Evolutionary conservation across 1,284 basidiomycete genomes (phyloP), one percentile per base, ranked within the genome.

Genomic region (Salmacisia buchloeana): DNA sequence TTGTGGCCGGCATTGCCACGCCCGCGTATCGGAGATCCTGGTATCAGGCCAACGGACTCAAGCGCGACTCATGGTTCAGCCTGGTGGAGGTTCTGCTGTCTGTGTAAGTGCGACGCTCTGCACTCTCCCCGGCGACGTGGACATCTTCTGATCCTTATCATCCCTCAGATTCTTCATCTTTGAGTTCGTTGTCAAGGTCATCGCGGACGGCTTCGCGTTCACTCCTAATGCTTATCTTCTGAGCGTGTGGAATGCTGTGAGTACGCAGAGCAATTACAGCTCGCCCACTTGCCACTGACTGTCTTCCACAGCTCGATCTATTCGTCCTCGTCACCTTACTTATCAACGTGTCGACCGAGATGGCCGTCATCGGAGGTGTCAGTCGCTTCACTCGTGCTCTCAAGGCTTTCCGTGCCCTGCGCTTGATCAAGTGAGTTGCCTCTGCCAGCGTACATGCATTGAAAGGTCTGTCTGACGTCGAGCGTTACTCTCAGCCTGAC

Each of bases 201-300:
- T 93, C 56, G 94, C 94, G 0, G 94, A 98, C 74, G 94, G 94
- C 0, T 89, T 81, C 34, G 71, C 73, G 0, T 94, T 96, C 81
- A 89, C 93, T 0, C 94, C 94, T 0, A 97, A 97, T 74, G 92
- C 93, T 0, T 97, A 97, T 76, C 81, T 97, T 33, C 86, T 89
- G 18, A 92, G 89, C 66, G 86, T 93, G 12, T 97, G 94, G 92
- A 97, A 97, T 78, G 80, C 89, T 54, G 49, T 54, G 29, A 54
- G 49, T 54, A n/a, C 49, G 5, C 21, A 18, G 18, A 18, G 25
- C 27, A 33, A 18, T 25, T 49, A 10, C 45, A 6, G 23, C 12
- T 29, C 18, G 41, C 41, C 18, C 41, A 3, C 27, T 33, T 18
- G 9, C 29, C 13, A n/a, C 49, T 54, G 49, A 54, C 27, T 27